Percentiles rank a stretch among this genome's conserved stretches.
phyloP scores from a whole-genome alignment of 2,329 filamentous ascomycete genomes.

The Tolypocladium album region DNA sequence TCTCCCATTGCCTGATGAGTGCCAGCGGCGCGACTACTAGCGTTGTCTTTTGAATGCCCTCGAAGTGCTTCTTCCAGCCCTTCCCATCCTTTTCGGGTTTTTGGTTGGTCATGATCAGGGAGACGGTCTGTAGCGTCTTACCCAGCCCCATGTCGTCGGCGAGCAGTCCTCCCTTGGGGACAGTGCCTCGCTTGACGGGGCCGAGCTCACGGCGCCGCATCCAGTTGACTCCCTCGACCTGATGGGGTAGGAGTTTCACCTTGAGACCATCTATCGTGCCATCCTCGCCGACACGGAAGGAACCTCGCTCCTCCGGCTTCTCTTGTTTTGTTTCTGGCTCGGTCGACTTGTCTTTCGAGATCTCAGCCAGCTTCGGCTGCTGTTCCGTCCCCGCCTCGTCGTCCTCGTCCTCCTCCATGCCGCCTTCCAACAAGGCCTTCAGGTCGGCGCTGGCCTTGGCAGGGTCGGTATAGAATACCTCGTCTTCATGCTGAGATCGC shows the following conservation, averaged over 20 bases:
- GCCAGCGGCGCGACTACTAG: conserved; percentile 88
- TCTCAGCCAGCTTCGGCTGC: conserved; percentile 1
- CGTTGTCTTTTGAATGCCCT: conserved; percentile 64
- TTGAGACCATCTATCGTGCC: conserved; percentile 64
- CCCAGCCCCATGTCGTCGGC: conserved; percentile 97
- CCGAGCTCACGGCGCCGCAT: conserved; percentile 90
- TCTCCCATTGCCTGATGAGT: conserved; percentile 94
- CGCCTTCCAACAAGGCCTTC: conserved; percentile 72
- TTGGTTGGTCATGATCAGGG: conserved; percentile 74
- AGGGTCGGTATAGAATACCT: conserved; percentile 56
- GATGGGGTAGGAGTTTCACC: conserved; percentile 83
- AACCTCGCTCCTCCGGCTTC: conserved; percentile 12
- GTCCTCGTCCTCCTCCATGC: conserved; percentile 67
- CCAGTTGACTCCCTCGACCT: conserved; percentile 89
- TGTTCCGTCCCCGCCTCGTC: conserved; percentile 42
- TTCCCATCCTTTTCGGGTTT: conserved; percentile 50
- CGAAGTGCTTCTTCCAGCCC: conserved; percentile 57
- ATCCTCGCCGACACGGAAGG: conserved; percentile 26
- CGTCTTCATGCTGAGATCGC: conserved; percentile 22
- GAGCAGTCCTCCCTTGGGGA: conserved; percentile 87
- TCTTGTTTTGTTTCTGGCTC: conserved; percentile 11
- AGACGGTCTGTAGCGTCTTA: conserved; percentile 90
- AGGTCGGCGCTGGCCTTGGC: conserved; percentile 64
- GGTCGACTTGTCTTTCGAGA: conserved; percentile 2
- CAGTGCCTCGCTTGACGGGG: conserved; percentile 65